These are phyloP conservation scores for Trichoderma sp. DNA, from an alignment of 2,329 filamentous ascomycete species.

Conservation along the genomic window DNA sequence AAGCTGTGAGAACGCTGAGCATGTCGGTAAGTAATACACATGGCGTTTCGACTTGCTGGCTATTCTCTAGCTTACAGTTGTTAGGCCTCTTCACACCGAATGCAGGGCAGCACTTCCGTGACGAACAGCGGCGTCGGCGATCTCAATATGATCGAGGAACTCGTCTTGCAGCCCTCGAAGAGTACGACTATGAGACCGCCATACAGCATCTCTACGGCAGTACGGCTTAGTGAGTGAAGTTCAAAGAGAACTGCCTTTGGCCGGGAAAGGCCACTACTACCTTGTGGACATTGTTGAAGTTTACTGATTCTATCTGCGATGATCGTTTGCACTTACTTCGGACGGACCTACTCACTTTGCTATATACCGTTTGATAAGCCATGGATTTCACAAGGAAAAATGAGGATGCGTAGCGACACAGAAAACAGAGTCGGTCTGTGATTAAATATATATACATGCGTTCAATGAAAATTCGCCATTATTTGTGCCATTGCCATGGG, in stretches of 20 bases:
- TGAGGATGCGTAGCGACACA: constrained; percentile 28
- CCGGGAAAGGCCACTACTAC: constrained; percentile 1
- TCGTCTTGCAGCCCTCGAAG: constrained; percentile 68
- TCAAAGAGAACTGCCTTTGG: neutral
- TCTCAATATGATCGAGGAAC: constrained; percentile 85
- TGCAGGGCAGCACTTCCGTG: constrained; percentile 71
- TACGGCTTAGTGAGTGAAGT: constrained; percentile 13
- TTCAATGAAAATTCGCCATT: neutral
- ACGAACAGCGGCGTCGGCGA: constrained; percentile 74
- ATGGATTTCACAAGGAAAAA: constrained; percentile 30
- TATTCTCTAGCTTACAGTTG: neutral
- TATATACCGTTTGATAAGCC: constrained; percentile 30
- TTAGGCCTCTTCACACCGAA: constrained; percentile 79
- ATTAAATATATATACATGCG: constrained; percentile 15
- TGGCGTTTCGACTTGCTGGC: neutral
- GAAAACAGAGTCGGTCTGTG: constrained; percentile 12
- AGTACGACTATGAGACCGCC: constrained; percentile 57
- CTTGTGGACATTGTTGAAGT: constrained; percentile 15
- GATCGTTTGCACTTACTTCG: constrained; percentile 17
- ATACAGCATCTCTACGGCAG: constrained; percentile 46
- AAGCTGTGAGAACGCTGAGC: constrained; percentile 83
- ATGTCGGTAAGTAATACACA: constrained; percentile 66
- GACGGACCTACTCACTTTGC: constrained; percentile 25
- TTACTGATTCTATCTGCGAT: constrained; percentile 25
- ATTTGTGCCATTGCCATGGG: constrained; percentile 16